Base-by-base conservation (phyloP, 805 yeast genomes). In the Scheffersomyces ergatensis region DNA sequence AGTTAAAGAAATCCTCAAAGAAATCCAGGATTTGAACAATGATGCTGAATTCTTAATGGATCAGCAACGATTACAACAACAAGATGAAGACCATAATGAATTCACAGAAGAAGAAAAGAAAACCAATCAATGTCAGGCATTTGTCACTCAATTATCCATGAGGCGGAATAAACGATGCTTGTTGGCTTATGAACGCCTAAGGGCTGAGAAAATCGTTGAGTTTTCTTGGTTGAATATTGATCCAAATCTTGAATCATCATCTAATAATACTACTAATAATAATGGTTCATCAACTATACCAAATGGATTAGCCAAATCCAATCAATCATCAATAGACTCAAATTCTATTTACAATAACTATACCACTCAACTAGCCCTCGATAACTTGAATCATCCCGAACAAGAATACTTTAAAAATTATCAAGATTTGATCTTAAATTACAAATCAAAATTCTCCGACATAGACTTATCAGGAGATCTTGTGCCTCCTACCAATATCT, bases 151-250 rank as follows among this genome's bases (percentile, higher is more conserved):
- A 47, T 62, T 90, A 20, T 80, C 89, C 33, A 81, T 89, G 82
- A 75, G 93, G 45, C 67, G 98, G 37, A 90, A 95, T 66, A 95
- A 93, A 59, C 67, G 99, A 38, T 89, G 97, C 59, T 57, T 93
- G 27, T 58, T 93, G 38, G 97, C 96, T 0, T 89, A 93, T 55
- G 87, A 90, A 56, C 72, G 74, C 44, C 72, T 79, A 25, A 68
- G 99, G 39, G 80, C 92, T 2, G 77, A 76, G 34, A 76, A 80
- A 43, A 62, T 93, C 33, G 86, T 75, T 42, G 80, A 78, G 40
- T 59, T 82, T 49, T 78, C 80, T 2, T 90, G 97, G 97, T 75
- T 78, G 29, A 82, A 78, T 51, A 61, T 71, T 24, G 89, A 78
- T 50, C 70, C 78, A n/a, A 45, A 53, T 25, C 48, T 50, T 37